Base-by-base conservation (phyloP, 352 stramenopile genomes). In the Thalassiosira mediterranea region DNA sequence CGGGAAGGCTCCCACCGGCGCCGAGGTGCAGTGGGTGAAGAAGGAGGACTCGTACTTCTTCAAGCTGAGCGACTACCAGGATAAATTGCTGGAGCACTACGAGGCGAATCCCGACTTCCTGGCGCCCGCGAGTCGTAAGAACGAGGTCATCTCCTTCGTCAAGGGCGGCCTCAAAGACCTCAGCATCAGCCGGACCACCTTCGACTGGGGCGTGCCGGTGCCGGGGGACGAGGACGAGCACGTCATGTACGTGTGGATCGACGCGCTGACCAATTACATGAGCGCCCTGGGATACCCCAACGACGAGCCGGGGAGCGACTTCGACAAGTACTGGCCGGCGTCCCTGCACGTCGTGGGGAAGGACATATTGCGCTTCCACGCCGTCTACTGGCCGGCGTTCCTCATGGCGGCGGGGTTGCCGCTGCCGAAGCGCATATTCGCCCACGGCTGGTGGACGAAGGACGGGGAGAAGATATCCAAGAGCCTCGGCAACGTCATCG, bases 381-480 rank as follows among this genome's bases (percentile, higher is more conserved):
- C 95, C 15, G 95, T 99, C 38, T 99, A 98, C 82, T 96, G 95
- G 0, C 97, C 99, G 86, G 97, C 97, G 52, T 99, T 99, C 78
- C 96, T 99, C 34, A 94, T 98, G 90, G 95, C 96, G 15, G 95
- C 95, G 28, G 96, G 89, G 25, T 88, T 99, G 34, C 93, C 95
- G 25, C 82, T 98, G 56, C 96, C 97, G 0, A 95, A 96, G 81
- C 88, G 92, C 19, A 88, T 99, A 49, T 98, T 98, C 80, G 97
- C 96, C 4, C 97, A 99, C 84, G 97, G 96, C 49, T 99, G 98
- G 86, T 93, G 93, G 75, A 97, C 97, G 63, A 96, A 96, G 73
- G 97, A 99, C 67, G 97, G 97, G 17, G 96, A 96, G 42, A 99
- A 99, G 92, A 99, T 99, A 97, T 98, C 93, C 85, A 99, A 99